Percentiles rank a stretch among this genome's conserved stretches.
Evolutionary conservation across 257 asterid genomes (phyloP).

Genomic region (Lycium barbarum): DNA sequence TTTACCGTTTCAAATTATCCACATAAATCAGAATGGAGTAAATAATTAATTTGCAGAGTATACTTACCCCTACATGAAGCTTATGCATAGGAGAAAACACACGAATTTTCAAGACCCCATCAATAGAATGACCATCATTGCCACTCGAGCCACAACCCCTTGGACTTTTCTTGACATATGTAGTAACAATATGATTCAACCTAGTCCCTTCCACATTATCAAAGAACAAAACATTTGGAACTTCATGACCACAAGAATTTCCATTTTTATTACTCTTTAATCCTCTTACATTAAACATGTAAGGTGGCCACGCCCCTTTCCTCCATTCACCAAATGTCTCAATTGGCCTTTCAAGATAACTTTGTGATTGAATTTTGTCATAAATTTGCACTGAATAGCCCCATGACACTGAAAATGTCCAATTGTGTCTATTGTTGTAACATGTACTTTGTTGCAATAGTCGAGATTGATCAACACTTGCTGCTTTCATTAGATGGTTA

Average conservation of each 20-base stretch:
- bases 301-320: slow-evolving; percentile 36
- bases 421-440: slow-evolving; percentile 1
- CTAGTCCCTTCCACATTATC: slow-evolving; percentile 31
- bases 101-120: slow-evolving; percentile 29
- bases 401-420: slow-evolving; percentile 31
- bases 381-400: slow-evolving; percentile 28
- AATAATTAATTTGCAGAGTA: background rate
- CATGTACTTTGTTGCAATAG: slow-evolving; percentile 28
- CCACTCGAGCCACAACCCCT: slow-evolving; percentile 34
- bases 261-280: background rate
- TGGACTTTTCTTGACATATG: slow-evolving; percentile 16
- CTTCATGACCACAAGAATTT: slow-evolving; percentile 35
- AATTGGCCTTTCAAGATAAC: slow-evolving; percentile 28
- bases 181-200: slow-evolving; percentile 18
- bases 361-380: slow-evolving; percentile 12
- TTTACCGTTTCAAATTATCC: too few relatives aligned
- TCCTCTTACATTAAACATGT: slow-evolving; percentile 30
- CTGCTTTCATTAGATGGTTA: slow-evolving; percentile 32
- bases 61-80: slow-evolving; percentile 37
- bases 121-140: slow-evolving; percentile 34
- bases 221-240: slow-evolving; percentile 40
- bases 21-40: too few relatives aligned
- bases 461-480: slow-evolving; percentile 29
- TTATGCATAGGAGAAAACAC: slow-evolving; percentile 35
- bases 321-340: slow-evolving; percentile 36